Evolutionary conservation across 73 alveolate species (phyloP).

Genomic region (Tetrahymena borealis): DNA sequence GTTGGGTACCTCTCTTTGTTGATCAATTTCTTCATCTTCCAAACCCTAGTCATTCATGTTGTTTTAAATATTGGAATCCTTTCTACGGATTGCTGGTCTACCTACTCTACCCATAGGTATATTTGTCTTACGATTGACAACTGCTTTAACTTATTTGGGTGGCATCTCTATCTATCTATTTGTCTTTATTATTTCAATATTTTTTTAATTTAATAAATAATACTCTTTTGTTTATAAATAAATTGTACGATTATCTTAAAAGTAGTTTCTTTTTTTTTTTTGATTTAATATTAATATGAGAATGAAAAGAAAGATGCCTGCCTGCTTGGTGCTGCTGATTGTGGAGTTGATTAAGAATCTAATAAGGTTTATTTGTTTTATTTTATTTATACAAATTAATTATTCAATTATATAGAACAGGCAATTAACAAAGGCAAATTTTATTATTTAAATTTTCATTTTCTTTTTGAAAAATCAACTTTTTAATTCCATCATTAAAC

Average conservation of each 20-base stretch:
- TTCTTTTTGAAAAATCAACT: too few species aligned
- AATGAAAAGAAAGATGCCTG: too few species aligned
- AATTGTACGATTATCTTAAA: background rate
- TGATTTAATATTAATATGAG: too few species aligned
- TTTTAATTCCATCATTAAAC: too few species aligned
- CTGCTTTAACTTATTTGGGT: background rate
- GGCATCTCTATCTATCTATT: slow-evolving; percentile 1
- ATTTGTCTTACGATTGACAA: background rate
- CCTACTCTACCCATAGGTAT: background rate
- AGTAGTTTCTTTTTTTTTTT: background rate
- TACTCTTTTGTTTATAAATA: background rate
- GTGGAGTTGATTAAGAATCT: too few species aligned
- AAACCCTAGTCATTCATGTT: background rate
- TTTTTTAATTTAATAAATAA: background rate
- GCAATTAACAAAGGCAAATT: too few species aligned
- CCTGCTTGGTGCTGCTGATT: too few species aligned
- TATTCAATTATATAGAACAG: too few species aligned
- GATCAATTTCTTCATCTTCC: background rate
- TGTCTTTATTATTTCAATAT: background rate
- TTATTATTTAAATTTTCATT: too few species aligned
- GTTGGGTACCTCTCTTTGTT: slow-evolving; percentile 3
- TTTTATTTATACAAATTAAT: too few species aligned
- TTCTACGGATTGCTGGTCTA: background rate
- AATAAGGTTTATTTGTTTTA: too few species aligned
- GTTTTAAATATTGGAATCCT: background rate